A percentile compares a stretch with the other conserved stretches of the same genome.
Evolutionary conservation across 2,329 filamentous ascomycete species (phyloP).

Genomic region (Tympanopsis confertula): DNA sequence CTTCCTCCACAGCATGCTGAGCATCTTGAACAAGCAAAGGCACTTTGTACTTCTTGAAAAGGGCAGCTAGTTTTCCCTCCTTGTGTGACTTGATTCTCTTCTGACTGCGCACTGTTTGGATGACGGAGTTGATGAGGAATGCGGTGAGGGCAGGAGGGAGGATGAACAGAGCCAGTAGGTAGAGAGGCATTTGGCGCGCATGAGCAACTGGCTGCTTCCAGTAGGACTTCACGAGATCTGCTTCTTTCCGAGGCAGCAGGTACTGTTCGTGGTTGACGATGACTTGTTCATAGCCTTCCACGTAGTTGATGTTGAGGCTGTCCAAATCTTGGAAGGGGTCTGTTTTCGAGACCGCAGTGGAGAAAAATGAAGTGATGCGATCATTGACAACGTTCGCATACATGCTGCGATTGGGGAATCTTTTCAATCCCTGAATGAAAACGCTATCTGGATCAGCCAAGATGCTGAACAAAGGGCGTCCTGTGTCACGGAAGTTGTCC

Average conservation of each 20-base stretch:
- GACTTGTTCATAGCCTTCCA: conserved; percentile 63
- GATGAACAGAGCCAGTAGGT: conserved; percentile 54
- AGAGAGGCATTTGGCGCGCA: conserved; percentile 41
- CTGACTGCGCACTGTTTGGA: conserved; percentile 67
- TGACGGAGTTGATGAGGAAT: conserved; percentile 63
- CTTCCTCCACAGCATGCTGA: conserved; percentile 64
- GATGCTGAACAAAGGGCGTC: conserved; percentile 67
- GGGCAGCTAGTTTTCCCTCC: conserved; percentile 53
- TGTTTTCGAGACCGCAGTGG: conserved; percentile 62
- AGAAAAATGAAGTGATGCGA: conserved; percentile 70
- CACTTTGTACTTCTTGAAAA: conserved; percentile 61
- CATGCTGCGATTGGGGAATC: conserved; percentile 65
- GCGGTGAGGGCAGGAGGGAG: conserved; percentile 61
- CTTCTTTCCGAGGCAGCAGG: conserved; percentile 30
- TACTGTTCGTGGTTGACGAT: conserved; percentile 61
- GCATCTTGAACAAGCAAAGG: conserved; percentile 67
- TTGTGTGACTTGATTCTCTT: conserved; percentile 69
- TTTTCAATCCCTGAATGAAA: conserved; percentile 68
- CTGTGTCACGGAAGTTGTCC: conserved; percentile 74
- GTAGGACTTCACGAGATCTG: conserved; percentile 9
- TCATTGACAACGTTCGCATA: conserved; percentile 88
- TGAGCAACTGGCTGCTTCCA: conserved; percentile 14
- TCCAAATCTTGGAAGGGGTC: conserved; percentile 66
- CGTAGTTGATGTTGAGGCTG: conserved; percentile 59
- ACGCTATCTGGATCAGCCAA: conserved; percentile 75